Conservation (phyloP, 148 eudicot genomes). For the Fagopyrum esculentum region DNA sequence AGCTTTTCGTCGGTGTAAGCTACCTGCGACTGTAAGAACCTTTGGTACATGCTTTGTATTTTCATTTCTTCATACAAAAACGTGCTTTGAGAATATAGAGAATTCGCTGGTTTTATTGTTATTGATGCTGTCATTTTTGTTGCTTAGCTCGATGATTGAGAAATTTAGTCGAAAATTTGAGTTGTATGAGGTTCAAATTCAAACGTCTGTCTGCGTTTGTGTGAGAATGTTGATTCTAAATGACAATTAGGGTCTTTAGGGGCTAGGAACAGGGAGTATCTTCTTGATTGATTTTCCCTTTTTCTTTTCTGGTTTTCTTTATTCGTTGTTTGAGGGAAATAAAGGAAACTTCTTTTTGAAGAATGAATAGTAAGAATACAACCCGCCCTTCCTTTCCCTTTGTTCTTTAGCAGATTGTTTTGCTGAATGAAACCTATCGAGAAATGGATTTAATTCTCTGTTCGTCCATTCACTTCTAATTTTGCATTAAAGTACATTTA, state of each 20-base stretch:
- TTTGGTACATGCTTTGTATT: not conserved
- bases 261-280: constrained; percentile 2
- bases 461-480: not conserved
- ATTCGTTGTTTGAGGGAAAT: not conserved
- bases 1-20: not conserved
- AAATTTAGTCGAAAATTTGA: not conserved
- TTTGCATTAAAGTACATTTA: not conserved
- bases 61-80: not conserved
- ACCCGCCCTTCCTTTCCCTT: not conserved
- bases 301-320: not conserved
- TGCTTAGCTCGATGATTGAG: constrained; percentile 5
- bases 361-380: not conserved
- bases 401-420: not conserved
- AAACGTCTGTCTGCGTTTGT: not conserved
- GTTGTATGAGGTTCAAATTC: not conserved
- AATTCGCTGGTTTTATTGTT: not conserved
- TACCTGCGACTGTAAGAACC: not conserved
- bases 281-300: not conserved
- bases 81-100: not conserved
- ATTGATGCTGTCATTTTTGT: not conserved
- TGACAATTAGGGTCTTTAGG: not conserved
- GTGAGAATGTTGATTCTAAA: not conserved
- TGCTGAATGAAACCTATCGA: not conserved
- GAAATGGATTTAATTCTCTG: not conserved
- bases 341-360: constrained; percentile 1